Evolutionary conservation across 164 flowering plant species (phyloP).

Genomic region (Stephania yunnanensis): DNA sequence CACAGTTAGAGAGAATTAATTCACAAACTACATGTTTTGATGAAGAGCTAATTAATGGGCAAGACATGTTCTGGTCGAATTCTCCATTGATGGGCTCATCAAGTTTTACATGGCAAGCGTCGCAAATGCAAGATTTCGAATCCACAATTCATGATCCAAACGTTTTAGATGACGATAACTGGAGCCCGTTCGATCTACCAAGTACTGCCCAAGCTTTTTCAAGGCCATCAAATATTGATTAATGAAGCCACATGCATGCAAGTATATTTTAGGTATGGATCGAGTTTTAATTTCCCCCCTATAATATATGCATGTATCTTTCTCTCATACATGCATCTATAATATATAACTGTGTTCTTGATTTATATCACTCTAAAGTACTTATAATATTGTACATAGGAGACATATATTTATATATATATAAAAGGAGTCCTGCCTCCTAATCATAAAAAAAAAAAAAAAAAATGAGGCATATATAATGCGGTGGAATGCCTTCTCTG

Average conservation of each 20-base stretch:
- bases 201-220: constrained; percentile 11
- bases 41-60: constrained; percentile 3
- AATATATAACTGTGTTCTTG: too few species aligned
- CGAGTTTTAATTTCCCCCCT: too few species aligned
- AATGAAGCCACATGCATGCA: constrained; percentile 1
- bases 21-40: constrained; percentile 5
- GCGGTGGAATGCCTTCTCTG: too few species aligned
- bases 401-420: too few species aligned
- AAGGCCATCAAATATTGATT: background rate
- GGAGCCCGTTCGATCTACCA: constrained; percentile 21
- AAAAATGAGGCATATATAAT: too few species aligned
- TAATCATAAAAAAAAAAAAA: too few species aligned
- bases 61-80: constrained; percentile 20
- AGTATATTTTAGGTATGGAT: background rate
- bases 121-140: constrained; percentile 14
- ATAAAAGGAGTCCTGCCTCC: too few species aligned
- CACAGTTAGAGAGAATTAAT: background rate
- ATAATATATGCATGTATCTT: background rate
- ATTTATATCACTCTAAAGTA: too few species aligned
- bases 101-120: constrained; percentile 10
- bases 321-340: too few species aligned
- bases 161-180: constrained; percentile 13
- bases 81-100: constrained; percentile 3
- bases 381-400: too few species aligned
- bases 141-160: constrained; percentile 8